Evolutionary conservation across 148 eudicot genomes (phyloP).

Genomic region (Dianthus caryophyllus): DNA sequence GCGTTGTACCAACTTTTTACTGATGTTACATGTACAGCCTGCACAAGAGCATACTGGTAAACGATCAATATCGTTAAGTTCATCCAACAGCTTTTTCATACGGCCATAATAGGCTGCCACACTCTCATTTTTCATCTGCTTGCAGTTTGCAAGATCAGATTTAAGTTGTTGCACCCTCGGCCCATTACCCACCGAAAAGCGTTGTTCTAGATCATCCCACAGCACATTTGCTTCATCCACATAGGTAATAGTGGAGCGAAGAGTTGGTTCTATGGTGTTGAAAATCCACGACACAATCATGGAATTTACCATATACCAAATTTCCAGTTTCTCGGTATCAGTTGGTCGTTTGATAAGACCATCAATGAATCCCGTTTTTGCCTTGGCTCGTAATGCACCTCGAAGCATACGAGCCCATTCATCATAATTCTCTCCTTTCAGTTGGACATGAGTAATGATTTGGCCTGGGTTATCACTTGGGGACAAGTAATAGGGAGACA

Average conservation of each 20-base stretch:
- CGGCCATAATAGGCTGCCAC: neutral
- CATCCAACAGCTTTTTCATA: neutral
- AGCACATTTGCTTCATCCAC: neutral
- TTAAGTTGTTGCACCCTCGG: slow-evolving; percentile 2
- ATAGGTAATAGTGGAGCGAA: neutral
- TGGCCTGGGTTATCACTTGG: slow-evolving; percentile 3
- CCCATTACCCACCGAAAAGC: slow-evolving; percentile 3
- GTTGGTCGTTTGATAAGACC: neutral
- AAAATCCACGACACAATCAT: slow-evolving; percentile 6
- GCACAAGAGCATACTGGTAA: neutral
- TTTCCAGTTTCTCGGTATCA: neutral
- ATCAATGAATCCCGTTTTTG: neutral
- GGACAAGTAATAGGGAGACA: slow-evolving; percentile 1
- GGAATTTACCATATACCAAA: neutral
- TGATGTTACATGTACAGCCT: neutral
- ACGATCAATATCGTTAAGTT: neutral
- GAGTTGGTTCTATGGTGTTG: neutral
- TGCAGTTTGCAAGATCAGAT: neutral
- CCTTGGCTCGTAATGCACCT: neutral
- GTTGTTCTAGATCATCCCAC: slow-evolving; percentile 1
- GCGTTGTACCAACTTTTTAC: neutral
- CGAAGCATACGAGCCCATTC: neutral
- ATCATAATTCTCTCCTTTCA: neutral
- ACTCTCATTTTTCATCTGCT: neutral
- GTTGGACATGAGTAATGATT: neutral